phyloP scores from a whole-genome alignment of 2,329 filamentous ascomycete genomes.

The Aspergillus proliferans region DNA sequence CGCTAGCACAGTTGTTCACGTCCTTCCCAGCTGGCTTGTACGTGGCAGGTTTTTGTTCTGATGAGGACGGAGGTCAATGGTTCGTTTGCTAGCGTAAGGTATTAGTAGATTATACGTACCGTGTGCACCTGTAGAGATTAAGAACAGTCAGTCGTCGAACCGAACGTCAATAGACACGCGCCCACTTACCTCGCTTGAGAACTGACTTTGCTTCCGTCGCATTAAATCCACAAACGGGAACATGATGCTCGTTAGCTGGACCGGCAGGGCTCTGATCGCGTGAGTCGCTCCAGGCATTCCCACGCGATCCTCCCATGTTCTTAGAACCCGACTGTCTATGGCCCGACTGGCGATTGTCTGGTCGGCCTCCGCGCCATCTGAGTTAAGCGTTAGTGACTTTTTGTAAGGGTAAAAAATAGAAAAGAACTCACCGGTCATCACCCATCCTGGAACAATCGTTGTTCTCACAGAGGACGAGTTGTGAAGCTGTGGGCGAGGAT shows the following conservation, averaged over 20 bases:
- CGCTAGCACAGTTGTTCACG: constrained; percentile 29
- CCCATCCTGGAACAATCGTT: constrained; percentile 23
- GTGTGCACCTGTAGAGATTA: constrained; percentile 18
- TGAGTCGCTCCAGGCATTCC: constrained; percentile 23
- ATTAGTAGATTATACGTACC: constrained; percentile 15
- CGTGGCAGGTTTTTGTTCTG: constrained; percentile 28
- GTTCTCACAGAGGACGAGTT: neutral
- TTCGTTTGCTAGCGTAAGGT: neutral
- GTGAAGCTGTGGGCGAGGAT: constrained; percentile 4
- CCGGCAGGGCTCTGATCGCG: constrained; percentile 14
- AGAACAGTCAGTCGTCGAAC: constrained; percentile 4
- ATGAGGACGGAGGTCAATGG: constrained; percentile 2
- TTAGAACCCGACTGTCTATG: constrained; percentile 30
- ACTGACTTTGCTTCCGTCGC: constrained; percentile 35
- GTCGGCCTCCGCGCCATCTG: constrained; percentile 37
- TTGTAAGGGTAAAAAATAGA: constrained; percentile 3
- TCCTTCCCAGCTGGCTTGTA: constrained; percentile 38
- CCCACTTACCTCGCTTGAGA: constrained; percentile 34
- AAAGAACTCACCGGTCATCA: constrained; percentile 30
- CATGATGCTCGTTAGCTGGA: constrained; percentile 32
- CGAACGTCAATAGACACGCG: neutral
- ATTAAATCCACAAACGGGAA: constrained; percentile 41
- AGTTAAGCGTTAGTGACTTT: constrained; percentile 3
- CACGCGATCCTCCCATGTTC: constrained; percentile 25
- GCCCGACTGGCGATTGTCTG: constrained; percentile 30